phyloP scores from a whole-genome alignment of 2,329 filamentous ascomycete species.

The Sarocladiaceae sp. region DNA sequence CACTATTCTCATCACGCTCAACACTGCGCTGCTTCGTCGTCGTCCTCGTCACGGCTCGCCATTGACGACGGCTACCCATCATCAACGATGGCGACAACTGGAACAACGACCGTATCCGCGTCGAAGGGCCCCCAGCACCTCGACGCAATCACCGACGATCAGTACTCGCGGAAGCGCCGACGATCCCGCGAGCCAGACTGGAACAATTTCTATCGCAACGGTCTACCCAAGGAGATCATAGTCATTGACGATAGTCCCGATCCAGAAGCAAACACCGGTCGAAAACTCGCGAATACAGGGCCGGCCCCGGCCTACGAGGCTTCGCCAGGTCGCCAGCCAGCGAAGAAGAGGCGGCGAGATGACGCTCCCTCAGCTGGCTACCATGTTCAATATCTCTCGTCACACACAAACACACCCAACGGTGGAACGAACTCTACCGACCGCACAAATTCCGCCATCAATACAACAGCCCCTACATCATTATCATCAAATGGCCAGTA shows the following conservation, averaged over 20 bases:
- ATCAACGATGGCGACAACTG: conserved; percentile 13
- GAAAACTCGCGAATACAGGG: conserved; percentile 25
- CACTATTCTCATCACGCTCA: conserved; percentile 13
- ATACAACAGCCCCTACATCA: conserved; percentile 87
- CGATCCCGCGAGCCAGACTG: conserved; percentile 65
- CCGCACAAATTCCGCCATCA: conserved; percentile 70
- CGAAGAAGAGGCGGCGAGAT: conserved; percentile 70
- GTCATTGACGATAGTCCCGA: conserved; percentile 72
- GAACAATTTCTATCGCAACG: conserved; percentile 76
- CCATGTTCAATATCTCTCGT: conserved; percentile 63
- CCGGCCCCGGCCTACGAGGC: conserved; percentile 19
- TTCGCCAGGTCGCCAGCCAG: conserved; percentile 31
- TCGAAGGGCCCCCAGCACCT: conserved; percentile 17
- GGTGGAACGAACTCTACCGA: conserved; percentile 75
- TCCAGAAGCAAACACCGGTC: conserved; percentile 38
- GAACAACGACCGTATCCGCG: conserved; percentile 14
- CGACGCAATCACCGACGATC: conserved; percentile 12
- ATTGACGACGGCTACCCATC: conserved; percentile 8
- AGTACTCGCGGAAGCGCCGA: conserved; percentile 42
- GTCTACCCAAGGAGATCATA: conserved; percentile 77
- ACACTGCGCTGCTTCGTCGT: conserved; percentile 14
- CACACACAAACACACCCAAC: conserved; percentile 66
- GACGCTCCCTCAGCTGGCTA: conserved; percentile 50
- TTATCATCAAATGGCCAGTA: conserved; percentile 56
- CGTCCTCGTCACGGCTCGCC: conserved; percentile 15